Percentiles rank a stretch among this genome's conserved stretches.
Conservation (phyloP, 192 early-diverging fungal genomes). For the Backusella luteola region DNA sequence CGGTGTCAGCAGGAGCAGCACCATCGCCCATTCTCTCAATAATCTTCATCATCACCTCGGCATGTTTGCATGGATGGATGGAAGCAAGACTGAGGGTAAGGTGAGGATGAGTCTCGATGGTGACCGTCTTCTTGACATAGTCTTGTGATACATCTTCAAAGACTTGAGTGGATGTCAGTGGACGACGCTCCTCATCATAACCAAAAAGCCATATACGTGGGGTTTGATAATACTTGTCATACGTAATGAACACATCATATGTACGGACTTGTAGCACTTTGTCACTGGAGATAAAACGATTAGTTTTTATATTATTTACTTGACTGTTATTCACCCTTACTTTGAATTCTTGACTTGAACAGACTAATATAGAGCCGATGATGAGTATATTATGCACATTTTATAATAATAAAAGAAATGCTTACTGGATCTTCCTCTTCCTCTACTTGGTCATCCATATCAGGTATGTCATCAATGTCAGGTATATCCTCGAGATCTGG, state of each 20-base stretch:
- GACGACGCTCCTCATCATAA: slow-evolving; percentile 86
- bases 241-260: slow-evolving; percentile 99
- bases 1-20: slow-evolving; percentile 40
- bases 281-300: slow-evolving; percentile 45
- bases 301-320: background rate
- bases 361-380: background rate
- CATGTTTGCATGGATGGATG: slow-evolving; percentile 98
- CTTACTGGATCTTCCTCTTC: slow-evolving; percentile 81
- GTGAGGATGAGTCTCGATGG: slow-evolving; percentile 96
- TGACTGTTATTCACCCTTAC: background rate
- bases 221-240: slow-evolving; percentile 99
- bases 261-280: slow-evolving; percentile 90
- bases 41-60: slow-evolving; percentile 96
- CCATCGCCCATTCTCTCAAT: slow-evolving; percentile 77
- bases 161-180: slow-evolving; percentile 86
- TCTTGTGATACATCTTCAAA: slow-evolving; percentile 99
- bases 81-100: slow-evolving; percentile 82
- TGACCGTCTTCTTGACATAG: slow-evolving; percentile 99
- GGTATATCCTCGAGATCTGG: slow-evolving; percentile 66
- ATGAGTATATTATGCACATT: background rate
- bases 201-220: slow-evolving; percentile 97
- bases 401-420: background rate
- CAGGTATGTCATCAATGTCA: slow-evolving; percentile 89
- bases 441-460: slow-evolving; percentile 68
- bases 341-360: slow-evolving; percentile 12